These are phyloP conservation scores for Pseudonitzschia delicatissima DNA, from an alignment of 108 stramenopile species.

Conservation along the genomic window DNA sequence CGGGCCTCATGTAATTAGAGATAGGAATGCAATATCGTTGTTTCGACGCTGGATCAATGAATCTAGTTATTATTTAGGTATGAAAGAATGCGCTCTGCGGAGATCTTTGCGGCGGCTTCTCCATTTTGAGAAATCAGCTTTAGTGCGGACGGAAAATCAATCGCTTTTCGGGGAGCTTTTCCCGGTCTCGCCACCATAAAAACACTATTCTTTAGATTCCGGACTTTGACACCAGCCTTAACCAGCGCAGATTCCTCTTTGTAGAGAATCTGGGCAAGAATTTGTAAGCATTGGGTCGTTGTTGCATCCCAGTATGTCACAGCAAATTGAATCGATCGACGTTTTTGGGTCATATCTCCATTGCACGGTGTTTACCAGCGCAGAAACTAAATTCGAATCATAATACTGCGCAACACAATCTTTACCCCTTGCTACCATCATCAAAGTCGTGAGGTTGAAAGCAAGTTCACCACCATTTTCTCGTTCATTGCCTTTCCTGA, in stretches of 20 bases:
- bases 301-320: slow-evolving; percentile 57
- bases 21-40: too few relatives aligned
- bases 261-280: slow-evolving; percentile 35
- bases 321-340: slow-evolving; percentile 23
- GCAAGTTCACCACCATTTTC: slow-evolving; percentile 44
- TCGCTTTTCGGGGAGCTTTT: slow-evolving; percentile 55
- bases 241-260: slow-evolving; percentile 2
- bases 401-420: slow-evolving; percentile 22
- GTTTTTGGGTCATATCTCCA: slow-evolving; percentile 55
- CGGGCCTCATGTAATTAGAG: too few relatives aligned
- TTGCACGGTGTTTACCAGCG: slow-evolving; percentile 37
- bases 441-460: slow-evolving; percentile 42
- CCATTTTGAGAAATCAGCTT: slow-evolving; percentile 6
- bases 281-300: slow-evolving; percentile 47
- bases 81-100: slow-evolving; percentile 15
- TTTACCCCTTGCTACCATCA: slow-evolving; percentile 43
- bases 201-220: slow-evolving; percentile 25
- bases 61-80: neutral
- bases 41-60: too few relatives aligned
- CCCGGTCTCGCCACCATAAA: slow-evolving; percentile 57
- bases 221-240: slow-evolving; percentile 13
- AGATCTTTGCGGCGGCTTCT: slow-evolving; percentile 14
- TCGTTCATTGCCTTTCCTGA: slow-evolving; percentile 21
- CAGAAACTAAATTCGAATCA: slow-evolving; percentile 12
- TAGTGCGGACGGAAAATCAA: slow-evolving; percentile 37